phyloP scores from a whole-genome alignment of 495 filamentous ascomycete genomes.

The Viridothelium virens region DNA sequence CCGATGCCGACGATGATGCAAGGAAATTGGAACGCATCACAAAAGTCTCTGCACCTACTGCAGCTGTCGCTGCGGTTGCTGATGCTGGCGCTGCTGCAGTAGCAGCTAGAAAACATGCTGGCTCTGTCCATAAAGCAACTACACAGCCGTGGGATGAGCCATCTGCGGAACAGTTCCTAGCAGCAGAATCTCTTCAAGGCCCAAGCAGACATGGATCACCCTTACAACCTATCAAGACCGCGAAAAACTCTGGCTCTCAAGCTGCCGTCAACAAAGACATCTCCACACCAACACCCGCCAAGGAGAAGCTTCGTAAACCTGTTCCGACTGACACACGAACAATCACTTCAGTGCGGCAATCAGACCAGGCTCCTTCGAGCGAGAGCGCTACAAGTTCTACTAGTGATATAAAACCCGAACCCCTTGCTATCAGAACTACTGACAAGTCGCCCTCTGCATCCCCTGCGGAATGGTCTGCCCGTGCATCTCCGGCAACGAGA shows the following conservation, averaged over 20 bases:
- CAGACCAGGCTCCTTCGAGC: not conserved
- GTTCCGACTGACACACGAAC: not conserved
- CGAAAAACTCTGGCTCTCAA: not conserved
- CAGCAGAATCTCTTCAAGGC: not conserved
- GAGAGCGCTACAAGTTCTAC: not conserved
- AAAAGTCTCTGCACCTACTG: not conserved
- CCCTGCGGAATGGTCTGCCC: not conserved
- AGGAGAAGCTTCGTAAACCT: constrained; percentile 7
- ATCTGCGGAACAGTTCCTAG: constrained; percentile 1
- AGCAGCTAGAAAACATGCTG: not conserved
- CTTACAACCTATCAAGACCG: not conserved
- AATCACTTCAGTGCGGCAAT: not conserved
- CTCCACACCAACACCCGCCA: not conserved
- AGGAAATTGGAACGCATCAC: constrained; percentile 6
- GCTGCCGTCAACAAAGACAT: not conserved
- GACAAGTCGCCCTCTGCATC: not conserved
- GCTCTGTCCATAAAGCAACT: not conserved
- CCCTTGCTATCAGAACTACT: not conserved
- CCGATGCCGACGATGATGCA: constrained; percentile 4
- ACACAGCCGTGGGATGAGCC: constrained; percentile 4
- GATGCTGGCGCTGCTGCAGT: not conserved
- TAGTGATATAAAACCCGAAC: not conserved
- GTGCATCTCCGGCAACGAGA: not conserved
- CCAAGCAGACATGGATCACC: not conserved
- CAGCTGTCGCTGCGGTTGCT: not conserved